Evolutionary conservation across 2,329 filamentous ascomycete species (phyloP).

Genomic region (Monilinia fructicola): DNA sequence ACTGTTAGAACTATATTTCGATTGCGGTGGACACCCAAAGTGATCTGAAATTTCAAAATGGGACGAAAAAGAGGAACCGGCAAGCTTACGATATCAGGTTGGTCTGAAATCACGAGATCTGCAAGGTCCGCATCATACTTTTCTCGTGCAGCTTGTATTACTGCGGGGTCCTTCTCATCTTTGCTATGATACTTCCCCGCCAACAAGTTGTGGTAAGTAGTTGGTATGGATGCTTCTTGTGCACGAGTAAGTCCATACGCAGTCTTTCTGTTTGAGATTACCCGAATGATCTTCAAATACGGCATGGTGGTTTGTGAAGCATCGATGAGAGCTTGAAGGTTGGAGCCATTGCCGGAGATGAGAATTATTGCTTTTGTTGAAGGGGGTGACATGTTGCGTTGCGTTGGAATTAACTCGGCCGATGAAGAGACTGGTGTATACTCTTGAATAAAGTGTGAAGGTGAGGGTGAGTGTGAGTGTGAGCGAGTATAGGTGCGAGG

Average conservation of each 20-base stretch:
- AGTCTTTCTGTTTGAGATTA: conserved; percentile 65
- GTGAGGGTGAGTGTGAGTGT: not conserved
- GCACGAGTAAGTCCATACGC: conserved; percentile 66
- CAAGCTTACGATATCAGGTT: conserved; percentile 50
- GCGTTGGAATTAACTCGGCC: not conserved
- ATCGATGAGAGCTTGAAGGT: conserved; percentile 65
- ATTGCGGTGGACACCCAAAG: too few relatives aligned
- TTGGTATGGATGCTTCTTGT: conserved; percentile 57
- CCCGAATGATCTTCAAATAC: conserved; percentile 53
- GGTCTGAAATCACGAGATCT: conserved; percentile 51
- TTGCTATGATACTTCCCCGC: conserved; percentile 46
- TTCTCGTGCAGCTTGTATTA: conserved; percentile 51
- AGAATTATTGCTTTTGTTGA: conserved; percentile 54
- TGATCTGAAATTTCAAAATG: not conserved
- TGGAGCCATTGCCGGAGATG: conserved; percentile 67
- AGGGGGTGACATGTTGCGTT: conserved; percentile 24
- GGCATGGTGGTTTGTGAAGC: conserved; percentile 47
- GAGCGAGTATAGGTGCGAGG: not conserved
- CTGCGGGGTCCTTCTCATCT: conserved; percentile 45
- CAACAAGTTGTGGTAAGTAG: conserved; percentile 65
- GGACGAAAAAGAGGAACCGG: not conserved
- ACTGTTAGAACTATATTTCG: not conserved
- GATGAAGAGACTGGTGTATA: not conserved
- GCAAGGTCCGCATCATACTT: conserved; percentile 68
- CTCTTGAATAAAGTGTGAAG: not conserved